Base-by-base conservation (phyloP, 2,329 filamentous ascomycete genomes). In the Fusarium kyushuense region DNA sequence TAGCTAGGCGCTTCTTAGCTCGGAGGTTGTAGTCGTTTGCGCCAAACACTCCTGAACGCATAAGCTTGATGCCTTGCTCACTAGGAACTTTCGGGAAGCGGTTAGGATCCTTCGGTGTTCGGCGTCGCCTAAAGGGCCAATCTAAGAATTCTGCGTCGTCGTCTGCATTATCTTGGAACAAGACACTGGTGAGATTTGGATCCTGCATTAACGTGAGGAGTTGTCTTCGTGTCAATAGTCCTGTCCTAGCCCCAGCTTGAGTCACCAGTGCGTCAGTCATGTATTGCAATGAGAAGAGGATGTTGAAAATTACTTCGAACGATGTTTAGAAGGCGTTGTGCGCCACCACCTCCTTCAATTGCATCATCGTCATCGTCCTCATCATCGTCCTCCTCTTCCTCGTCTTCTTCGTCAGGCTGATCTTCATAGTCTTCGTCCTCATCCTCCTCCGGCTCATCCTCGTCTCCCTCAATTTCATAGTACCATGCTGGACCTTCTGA, bases 51-150 rank as follows among this genome's bases (percentile, higher is more conserved):
- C 95, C 95, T 30, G 90, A 91, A 38, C 88, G 84, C 94, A 98
- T 97, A 64, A 98, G 81, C 71, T 90, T 87, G 48, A 79, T 84
- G 10, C 96, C 95, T 65, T 88, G 85, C 13, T 92, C 88, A 73
- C 90, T 97, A 0, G 95, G 95, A 0, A 97, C 89, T 72, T 92
- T 92, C n/a, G 94, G 93, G 62, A 94, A 94, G 43, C 87, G 81
- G 65, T 89, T 79, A 3, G 84, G 84, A 59, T 89, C 85, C n/a
- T 78, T 82, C 11, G 72, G 73, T 2, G 67, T 69, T 13, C 75
- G 75, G 21, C 79, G 76, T 53, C 85, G 82, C 46, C 84, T 79
- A 33, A 83, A 77, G 40, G 84, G 79, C 71, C 83, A 81, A 49
- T 83, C 79, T 48, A 75, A 47, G 29, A 76, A 69, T 6, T 76